Evolutionary conservation across 2,329 filamentous ascomycete species (phyloP).

Genomic region (Lizonia empirigonia): DNA sequence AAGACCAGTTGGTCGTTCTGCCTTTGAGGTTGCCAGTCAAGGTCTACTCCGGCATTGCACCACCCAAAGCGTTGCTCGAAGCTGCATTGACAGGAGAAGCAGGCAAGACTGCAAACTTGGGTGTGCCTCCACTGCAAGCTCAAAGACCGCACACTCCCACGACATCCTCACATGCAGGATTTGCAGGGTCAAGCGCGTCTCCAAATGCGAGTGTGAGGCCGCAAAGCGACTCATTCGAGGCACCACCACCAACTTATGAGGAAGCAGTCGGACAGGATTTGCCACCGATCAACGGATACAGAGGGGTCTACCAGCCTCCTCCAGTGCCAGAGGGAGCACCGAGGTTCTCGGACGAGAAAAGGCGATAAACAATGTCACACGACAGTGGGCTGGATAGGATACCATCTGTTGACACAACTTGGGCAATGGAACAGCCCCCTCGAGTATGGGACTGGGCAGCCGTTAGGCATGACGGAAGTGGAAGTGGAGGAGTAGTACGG

Average conservation of each 20-base stretch:
- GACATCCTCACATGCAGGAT: conserved; percentile 29
- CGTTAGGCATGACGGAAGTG: conserved; percentile 18
- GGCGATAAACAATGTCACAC: conserved; percentile 31
- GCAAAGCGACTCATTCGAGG: conserved; percentile 17
- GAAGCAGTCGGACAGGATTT: conserved; percentile 84
- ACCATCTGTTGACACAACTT: background rate
- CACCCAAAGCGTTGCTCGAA: conserved; percentile 75
- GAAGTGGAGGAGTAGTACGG: conserved; percentile 15
- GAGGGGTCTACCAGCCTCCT: conserved; percentile 67
- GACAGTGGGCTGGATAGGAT: conserved; percentile 6
- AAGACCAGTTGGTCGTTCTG: conserved; percentile 77
- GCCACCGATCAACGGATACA: conserved; percentile 72
- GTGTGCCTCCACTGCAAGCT: conserved; percentile 21
- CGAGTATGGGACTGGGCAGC: background rate
- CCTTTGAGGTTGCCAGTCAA: conserved; percentile 79
- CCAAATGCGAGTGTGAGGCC: conserved; percentile 11
- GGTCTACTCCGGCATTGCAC: conserved; percentile 86
- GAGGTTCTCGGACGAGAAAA: conserved; percentile 46
- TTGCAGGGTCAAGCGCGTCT: conserved; percentile 20
- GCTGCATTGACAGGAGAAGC: conserved; percentile 56
- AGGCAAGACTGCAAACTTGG: conserved; percentile 17
- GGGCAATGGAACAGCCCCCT: background rate
- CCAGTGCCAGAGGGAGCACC: conserved; percentile 46
- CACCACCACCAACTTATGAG: conserved; percentile 90
- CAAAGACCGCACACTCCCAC: conserved; percentile 35